A percentile compares a stretch with the other conserved stretches of the same genome.
Evolutionary conservation across 2,329 filamentous ascomycete species (phyloP).

Genomic region (Aspergillus hiratsukae): DNA sequence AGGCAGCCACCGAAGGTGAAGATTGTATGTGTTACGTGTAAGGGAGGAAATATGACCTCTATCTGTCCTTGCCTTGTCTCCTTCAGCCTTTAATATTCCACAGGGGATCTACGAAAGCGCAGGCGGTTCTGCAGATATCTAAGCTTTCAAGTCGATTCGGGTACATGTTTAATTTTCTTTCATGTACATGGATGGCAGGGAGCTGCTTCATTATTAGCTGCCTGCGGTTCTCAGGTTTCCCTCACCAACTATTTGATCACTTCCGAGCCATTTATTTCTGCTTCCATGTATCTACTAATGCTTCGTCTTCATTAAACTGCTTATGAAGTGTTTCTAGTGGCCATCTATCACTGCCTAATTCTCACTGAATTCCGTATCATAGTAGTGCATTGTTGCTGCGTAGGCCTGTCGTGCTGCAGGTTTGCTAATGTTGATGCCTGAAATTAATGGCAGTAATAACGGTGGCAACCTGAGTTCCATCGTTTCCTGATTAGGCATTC

Average conservation of each 20-base stretch:
- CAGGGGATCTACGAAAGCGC: neutral
- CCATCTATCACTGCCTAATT: neutral
- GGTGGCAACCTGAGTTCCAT: neutral
- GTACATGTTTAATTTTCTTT: neutral
- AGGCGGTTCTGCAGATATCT: neutral
- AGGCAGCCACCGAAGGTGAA: neutral
- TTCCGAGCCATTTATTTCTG: conserved; percentile 10
- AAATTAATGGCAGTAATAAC: neutral
- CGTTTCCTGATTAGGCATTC: neutral
- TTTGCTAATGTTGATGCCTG: neutral
- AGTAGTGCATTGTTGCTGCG: conserved; percentile 6
- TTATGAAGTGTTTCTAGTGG: neutral
- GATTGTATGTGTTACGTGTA: neutral
- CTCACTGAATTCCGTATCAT: conserved; percentile 6
- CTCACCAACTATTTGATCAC: conserved; percentile 8
- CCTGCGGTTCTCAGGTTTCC: neutral
- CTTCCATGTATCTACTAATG: conserved; percentile 19
- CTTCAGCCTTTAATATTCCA: neutral
- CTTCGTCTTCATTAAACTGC: neutral
- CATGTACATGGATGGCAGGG: neutral
- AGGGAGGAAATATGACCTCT: neutral
- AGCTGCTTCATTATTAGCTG: neutral
- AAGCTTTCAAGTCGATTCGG: neutral
- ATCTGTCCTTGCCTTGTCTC: neutral
- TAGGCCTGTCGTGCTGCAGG: neutral